phyloP scores from a whole-genome alignment of 306 rosid species.

The Begonia masoniana region DNA sequence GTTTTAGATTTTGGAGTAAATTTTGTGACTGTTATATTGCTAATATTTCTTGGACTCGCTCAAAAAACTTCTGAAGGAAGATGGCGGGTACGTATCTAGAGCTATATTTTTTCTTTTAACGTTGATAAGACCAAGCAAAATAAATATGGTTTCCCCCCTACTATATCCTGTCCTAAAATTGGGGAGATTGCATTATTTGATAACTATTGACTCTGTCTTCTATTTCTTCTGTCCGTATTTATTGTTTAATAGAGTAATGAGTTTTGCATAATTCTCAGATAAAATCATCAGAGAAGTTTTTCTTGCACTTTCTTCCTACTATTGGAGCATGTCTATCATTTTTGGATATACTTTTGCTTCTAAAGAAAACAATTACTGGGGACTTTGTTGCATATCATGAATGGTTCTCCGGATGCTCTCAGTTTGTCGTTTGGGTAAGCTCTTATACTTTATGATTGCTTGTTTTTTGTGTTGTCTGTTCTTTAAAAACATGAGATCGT shows the following conservation, averaged over 20 bases:
- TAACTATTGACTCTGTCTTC: no score
- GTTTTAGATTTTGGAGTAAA: constrained; percentile 62
- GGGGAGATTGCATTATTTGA: no score
- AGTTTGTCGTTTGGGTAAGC: constrained; percentile 74
- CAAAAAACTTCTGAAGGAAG: constrained; percentile 17
- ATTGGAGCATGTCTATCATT: constrained; percentile 53
- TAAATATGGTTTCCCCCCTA: no score
- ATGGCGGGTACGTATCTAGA: constrained; percentile 31
- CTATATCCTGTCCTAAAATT: constrained; percentile 9
- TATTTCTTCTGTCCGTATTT: no score
- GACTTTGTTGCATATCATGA: constrained; percentile 33
- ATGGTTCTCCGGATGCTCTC: constrained; percentile 63
- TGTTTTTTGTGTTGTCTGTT: constrained; percentile 2
- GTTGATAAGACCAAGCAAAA: neutral
- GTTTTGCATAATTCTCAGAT: constrained; percentile 23
- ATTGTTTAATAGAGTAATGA: constrained; percentile 5
- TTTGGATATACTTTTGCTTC: constrained; percentile 39
- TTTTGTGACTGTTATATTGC: constrained; percentile 37
- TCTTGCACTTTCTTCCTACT: constrained; percentile 44
- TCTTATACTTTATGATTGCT: constrained; percentile 6
- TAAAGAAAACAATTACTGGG: constrained; percentile 30
- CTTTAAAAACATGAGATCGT: constrained; percentile 4
- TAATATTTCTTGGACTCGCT: constrained; percentile 31
- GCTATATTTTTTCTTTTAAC: constrained; percentile 5
- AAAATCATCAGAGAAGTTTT: constrained; percentile 26